Evolutionary conservation across 805 yeast species (phyloP).

Genomic region (Tetrapisispora taiwanensis): DNA sequence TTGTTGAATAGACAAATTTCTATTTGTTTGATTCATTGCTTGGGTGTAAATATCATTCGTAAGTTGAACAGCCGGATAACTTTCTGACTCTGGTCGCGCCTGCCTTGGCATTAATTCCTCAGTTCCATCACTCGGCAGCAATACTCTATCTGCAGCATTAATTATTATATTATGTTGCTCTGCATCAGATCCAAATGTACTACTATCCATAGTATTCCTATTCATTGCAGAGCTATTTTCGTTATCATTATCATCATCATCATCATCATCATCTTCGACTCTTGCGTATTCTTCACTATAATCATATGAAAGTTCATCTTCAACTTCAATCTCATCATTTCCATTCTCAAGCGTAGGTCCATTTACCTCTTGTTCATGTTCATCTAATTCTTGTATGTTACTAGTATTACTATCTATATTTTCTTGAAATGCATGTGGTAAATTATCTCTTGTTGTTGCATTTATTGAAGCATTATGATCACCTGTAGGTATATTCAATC

Average conservation of each 20-base stretch:
- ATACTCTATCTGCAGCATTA: not conserved
- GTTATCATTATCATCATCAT: slow-evolving; percentile 11
- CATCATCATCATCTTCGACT: slow-evolving; percentile 20
- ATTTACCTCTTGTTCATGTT: not conserved
- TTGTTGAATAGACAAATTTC: slow-evolving; percentile 15
- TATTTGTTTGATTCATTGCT: slow-evolving; percentile 5
- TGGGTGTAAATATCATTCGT: not conserved
- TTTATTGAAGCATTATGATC: not conserved
- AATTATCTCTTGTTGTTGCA: not conserved
- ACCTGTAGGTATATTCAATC: not conserved
- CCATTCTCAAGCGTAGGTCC: not conserved
- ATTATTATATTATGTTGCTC: not conserved
- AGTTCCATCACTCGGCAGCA: not conserved
- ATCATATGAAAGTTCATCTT: slow-evolving; percentile 27
- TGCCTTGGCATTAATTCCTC: not conserved
- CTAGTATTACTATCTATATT: slow-evolving; percentile 16
- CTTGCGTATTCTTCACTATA: slow-evolving; percentile 29
- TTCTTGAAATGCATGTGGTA: slow-evolving; percentile 14
- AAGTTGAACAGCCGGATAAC: not conserved
- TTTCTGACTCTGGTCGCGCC: not conserved
- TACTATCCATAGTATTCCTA: not conserved
- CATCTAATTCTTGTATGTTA: not conserved
- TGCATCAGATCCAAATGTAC: not conserved
- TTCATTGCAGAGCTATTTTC: not conserved
- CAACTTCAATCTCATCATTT: slow-evolving; percentile 17